Percentiles rank a stretch among this genome's conserved stretches.
Evolutionary conservation across 169 alveolate genomes (phyloP).

Genomic region (Eimeria acervulina): DNA sequence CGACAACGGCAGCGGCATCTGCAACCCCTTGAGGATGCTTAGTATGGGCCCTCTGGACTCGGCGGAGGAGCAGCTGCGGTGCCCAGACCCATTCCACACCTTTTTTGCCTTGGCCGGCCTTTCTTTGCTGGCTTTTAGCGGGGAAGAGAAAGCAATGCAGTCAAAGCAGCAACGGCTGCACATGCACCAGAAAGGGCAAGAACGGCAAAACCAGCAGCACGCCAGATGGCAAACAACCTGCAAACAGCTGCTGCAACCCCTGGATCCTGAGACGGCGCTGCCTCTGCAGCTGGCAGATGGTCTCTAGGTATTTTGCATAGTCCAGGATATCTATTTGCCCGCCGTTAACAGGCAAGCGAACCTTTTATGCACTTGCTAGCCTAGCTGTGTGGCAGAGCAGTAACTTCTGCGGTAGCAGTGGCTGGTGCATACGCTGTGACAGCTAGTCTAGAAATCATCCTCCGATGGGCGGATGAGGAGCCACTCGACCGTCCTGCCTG

Average conservation of each 20-base stretch:
- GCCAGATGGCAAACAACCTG: slow-evolving; percentile 48
- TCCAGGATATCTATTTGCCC: neutral
- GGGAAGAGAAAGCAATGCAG: neutral
- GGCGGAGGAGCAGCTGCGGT: slow-evolving; percentile 53
- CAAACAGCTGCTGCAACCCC: slow-evolving; percentile 29
- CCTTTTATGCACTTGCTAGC: neutral
- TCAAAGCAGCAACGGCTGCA: slow-evolving; percentile 15
- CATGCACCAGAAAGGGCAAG: neutral
- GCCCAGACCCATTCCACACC: slow-evolving; percentile 87
- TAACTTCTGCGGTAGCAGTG: neutral
- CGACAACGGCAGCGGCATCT: slow-evolving; percentile 10
- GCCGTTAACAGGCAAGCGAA: neutral
- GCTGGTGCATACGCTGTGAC: neutral
- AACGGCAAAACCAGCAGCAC: slow-evolving; percentile 12
- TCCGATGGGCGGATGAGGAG: neutral
- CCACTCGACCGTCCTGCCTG: neutral
- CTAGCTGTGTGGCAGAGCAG: neutral
- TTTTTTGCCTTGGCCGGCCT: slow-evolving; percentile 87
- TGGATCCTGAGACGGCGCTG: slow-evolving; percentile 70
- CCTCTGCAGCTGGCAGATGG: slow-evolving; percentile 31
- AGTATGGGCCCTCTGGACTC: slow-evolving; percentile 44
- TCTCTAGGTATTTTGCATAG: slow-evolving; percentile 12
- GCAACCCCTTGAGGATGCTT: slow-evolving; percentile 40
- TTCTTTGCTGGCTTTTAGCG: slow-evolving; percentile 73
- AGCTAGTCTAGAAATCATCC: neutral